phyloP scores from a whole-genome alignment of 257 asterid genomes.

The Nicotiana otophora region DNA sequence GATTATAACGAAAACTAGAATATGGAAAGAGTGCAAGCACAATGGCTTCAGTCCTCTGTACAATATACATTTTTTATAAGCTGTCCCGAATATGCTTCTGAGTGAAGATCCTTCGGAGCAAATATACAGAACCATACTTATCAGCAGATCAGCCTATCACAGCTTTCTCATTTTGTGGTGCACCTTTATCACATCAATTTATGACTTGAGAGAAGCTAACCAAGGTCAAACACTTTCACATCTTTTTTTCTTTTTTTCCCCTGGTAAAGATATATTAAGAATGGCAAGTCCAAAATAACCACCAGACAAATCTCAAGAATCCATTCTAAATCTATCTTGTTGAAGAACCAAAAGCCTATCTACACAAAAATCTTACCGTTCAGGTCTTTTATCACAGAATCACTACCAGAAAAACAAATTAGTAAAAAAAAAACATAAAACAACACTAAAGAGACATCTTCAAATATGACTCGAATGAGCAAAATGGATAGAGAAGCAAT shows the following conservation, averaged over 20 bases:
- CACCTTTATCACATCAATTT: neutral
- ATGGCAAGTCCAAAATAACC: neutral
- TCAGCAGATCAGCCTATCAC: neutral
- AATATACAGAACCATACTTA: neutral
- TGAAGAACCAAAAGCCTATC: neutral
- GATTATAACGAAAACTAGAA: neutral
- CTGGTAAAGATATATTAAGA: neutral
- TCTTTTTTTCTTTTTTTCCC: neutral
- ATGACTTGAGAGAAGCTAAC: neutral
- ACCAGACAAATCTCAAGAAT: neutral
- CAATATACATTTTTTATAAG: no score
- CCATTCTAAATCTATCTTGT: neutral
- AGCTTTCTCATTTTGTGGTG: neutral
- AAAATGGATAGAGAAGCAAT: constrained; percentile 10
- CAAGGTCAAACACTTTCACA: neutral
- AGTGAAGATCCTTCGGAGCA: neutral
- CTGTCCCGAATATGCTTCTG: neutral
- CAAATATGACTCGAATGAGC: neutral
- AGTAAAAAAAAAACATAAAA: neutral
- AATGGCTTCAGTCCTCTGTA: neutral
- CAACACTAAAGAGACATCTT: neutral
- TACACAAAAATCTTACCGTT: neutral
- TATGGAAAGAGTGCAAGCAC: neutral
- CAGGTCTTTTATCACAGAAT: neutral
- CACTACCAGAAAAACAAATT: neutral